Conservation (phyloP, 1,139 yeast genomes). For the Blastobotrys malaysiensis region DNA sequence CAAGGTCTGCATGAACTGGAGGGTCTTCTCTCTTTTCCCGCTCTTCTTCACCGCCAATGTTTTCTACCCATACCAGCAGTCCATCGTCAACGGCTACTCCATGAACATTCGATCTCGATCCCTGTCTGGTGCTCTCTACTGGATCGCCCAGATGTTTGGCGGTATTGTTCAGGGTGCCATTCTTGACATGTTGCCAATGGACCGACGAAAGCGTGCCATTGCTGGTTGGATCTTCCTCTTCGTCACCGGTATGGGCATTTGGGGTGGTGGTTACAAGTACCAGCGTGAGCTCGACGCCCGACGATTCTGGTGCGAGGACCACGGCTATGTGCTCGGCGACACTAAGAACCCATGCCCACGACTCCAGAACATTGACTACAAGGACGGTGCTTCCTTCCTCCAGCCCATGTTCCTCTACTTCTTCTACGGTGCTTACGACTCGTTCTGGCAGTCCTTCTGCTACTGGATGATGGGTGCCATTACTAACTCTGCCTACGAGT, state of each 20-base stretch:
- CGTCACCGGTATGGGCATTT: conserved; percentile 41
- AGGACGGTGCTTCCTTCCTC: conserved; percentile 17
- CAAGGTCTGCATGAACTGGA: conserved; percentile 17
- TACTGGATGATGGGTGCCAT: conserved; percentile 52
- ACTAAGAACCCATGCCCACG: neutral
- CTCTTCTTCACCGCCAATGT: conserved; percentile 58
- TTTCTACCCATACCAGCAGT: conserved; percentile 58
- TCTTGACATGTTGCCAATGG: conserved; percentile 40
- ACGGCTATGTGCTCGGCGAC: neutral
- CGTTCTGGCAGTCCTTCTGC: conserved; percentile 48
- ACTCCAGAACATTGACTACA: conserved; percentile 19
- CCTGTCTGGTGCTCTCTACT: conserved; percentile 52
- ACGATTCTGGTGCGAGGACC: conserved; percentile 6
- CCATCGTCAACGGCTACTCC: conserved; percentile 48
- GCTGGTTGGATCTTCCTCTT: conserved; percentile 46
- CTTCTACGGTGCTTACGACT: conserved; percentile 52
- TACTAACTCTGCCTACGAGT: conserved; percentile 49
- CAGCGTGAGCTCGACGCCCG: conserved; percentile 29
- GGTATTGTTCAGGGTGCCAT: conserved; percentile 44
- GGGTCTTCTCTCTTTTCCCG: conserved; percentile 40
- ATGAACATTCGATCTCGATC: conserved; percentile 55
- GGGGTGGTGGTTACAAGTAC: conserved; percentile 56
- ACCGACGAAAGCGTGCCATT: conserved; percentile 43
- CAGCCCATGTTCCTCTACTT: conserved; percentile 35
- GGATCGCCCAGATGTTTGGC: conserved; percentile 56